A percentile compares a stretch with the other conserved stretches of the same genome.
These are phyloP conservation scores for Blakeslea trispora DNA, from an alignment of 371 early-diverging fungal genomes.

Conservation along the genomic window DNA sequence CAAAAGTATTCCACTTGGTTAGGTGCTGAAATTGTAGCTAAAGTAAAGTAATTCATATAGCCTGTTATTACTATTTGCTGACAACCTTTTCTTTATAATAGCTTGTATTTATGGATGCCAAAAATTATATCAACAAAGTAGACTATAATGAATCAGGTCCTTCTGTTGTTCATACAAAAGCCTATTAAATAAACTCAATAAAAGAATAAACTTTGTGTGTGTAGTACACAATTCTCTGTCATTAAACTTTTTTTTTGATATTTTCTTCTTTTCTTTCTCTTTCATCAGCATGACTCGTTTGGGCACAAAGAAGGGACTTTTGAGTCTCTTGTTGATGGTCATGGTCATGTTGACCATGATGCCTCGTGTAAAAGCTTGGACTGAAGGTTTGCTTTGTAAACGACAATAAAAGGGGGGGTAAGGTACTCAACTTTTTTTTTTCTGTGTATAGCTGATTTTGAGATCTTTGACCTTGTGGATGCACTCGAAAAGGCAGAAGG, in stretches of 20 bases:
- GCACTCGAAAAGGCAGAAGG: slow-evolving; percentile 71
- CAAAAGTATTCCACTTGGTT: slow-evolving; percentile 65
- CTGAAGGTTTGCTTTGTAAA: slow-evolving; percentile 21
- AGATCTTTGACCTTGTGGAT: slow-evolving; percentile 85
- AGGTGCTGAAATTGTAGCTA: slow-evolving; percentile 79
- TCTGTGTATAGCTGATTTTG: slow-evolving; percentile 60
- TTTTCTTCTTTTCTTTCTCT: neutral
- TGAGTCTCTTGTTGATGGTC: slow-evolving; percentile 21
- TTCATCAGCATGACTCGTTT: slow-evolving; percentile 17
- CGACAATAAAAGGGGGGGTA: too few species aligned
- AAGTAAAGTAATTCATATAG: slow-evolving; percentile 54
- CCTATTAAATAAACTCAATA: slow-evolving; percentile 36
- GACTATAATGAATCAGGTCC: slow-evolving; percentile 85
- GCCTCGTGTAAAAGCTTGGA: slow-evolving; percentile 37
- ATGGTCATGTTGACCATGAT: slow-evolving; percentile 23
- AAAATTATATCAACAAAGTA: slow-evolving; percentile 75
- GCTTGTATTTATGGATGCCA: slow-evolving; percentile 70
- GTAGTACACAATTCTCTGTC: too few species aligned
- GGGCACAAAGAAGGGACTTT: slow-evolving; percentile 12
- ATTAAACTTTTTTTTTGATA: too few species aligned
- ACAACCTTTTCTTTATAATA: slow-evolving; percentile 20
- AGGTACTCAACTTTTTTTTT: neutral
- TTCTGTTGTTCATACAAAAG: slow-evolving; percentile 65
- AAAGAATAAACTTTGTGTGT: too few species aligned
- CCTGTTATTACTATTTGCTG: slow-evolving; percentile 7